Base-by-base conservation (phyloP, 2,329 filamentous ascomycete genomes). In the Penicillium griseofulvum region DNA sequence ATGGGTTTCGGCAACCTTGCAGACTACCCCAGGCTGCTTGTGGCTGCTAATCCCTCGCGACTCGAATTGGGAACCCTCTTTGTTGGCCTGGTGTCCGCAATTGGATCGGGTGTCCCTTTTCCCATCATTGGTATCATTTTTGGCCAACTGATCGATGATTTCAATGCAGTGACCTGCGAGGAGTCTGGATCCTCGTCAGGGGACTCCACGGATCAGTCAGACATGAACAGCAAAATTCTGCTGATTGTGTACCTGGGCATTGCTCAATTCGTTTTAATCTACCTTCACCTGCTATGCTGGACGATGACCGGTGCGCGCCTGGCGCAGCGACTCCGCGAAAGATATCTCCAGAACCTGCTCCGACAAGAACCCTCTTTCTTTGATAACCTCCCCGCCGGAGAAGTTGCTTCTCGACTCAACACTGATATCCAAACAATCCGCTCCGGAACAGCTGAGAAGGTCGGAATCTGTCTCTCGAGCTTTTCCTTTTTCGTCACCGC, bases 361-460 rank as follows among this genome's bases (percentile, higher is more conserved):
- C 75, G 79, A 45, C 85, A 88, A 65, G 84, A 87, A 53, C 80
- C 84, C 0, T 75, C 83, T 14, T 88, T 83, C 67, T 87, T 88
- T 65, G 86, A 88, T 63, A 79, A 78, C 14, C 76, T 86, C 10
- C 80, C 83, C 44, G 79, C 84, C 0, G 86, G 85, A 16, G 83
- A 88, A 67, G 81, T 88, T 12, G 80, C 83, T 1, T 82, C 83
- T 9, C 78, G 86, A 17, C 79, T 90, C 41, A 85, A 85, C 65
- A 78, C 79, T 51, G 86, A 89, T 63, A 86, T 89, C 33, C 81
- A 86, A 55, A 81, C 83, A 1, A 83, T 90, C 49, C 86, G 87
- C 64, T 80, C 81, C 0, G 87, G 87, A 14, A 88, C 86, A 0
- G 86, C 83, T 1, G 87, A 89, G 70, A 90, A 90, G 68, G 86